A percentile compares a stretch with the other conserved stretches of the same genome.
phyloP scores from a whole-genome alignment of 495 filamentous ascomycete genomes.

The Cercophora newfieldiana region DNA sequence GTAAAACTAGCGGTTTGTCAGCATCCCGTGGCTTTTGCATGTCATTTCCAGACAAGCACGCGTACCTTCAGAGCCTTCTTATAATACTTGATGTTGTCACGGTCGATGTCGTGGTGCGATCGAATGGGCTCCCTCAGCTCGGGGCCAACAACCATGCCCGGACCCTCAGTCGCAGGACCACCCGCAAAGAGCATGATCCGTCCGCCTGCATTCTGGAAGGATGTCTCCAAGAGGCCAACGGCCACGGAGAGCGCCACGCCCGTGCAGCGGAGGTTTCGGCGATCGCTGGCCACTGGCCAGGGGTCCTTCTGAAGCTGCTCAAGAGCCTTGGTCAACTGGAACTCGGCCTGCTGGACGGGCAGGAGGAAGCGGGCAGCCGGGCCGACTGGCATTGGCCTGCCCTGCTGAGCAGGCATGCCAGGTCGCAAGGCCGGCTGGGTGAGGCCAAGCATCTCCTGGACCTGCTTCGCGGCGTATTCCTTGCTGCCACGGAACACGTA shows the following conservation, averaged over 20 bases:
- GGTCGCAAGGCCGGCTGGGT: conserved; percentile 68
- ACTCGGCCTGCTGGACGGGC: conserved; percentile 94
- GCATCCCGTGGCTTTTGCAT: not conserved
- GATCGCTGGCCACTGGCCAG: conserved; percentile 95
- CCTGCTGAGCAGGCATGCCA: conserved; percentile 75
- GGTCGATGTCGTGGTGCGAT: conserved; percentile 98
- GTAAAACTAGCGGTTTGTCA: conserved; percentile 73
- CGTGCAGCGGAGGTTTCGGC: conserved; percentile 88
- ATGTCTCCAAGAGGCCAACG: conserved; percentile 86
- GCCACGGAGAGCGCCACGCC: conserved; percentile 96
- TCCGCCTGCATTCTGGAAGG: conserved; percentile 92
- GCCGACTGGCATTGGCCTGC: conserved; percentile 73
- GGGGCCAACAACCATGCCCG: conserved; percentile 95
- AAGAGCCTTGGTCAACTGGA: conserved; percentile 94
- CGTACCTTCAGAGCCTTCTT: conserved; percentile 96
- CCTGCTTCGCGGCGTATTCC: conserved; percentile 93
- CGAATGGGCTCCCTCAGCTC: conserved; percentile 96
- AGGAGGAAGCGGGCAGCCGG: conserved; percentile 88
- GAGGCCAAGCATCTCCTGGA: conserved; percentile 97
- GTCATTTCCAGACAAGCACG: not conserved
- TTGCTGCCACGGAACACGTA: conserved; percentile 99
- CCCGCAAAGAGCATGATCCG: conserved; percentile 98
- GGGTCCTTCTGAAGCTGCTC: conserved; percentile 97
- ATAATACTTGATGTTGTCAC: conserved; percentile 99
- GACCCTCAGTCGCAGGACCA: conserved; percentile 93